Evolutionary conservation across 2,329 filamentous ascomycete genomes (phyloP), one percentile per base, ranked within the genome.

Genomic region (Colletotrichum zoysiae): DNA sequence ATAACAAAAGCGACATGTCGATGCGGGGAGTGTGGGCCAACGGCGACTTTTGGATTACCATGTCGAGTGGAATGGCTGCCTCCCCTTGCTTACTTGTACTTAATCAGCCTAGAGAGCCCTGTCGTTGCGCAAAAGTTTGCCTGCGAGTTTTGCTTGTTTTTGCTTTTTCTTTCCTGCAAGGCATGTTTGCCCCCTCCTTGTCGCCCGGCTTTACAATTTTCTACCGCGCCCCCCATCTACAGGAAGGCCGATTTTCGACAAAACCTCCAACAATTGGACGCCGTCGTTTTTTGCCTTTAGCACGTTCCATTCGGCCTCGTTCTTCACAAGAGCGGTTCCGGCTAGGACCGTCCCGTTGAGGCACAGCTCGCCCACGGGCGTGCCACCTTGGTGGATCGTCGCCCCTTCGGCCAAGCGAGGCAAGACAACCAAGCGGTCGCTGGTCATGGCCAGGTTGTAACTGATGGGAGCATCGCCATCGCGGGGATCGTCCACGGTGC

Each of bases 291-390:
- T 44, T 42, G 35, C 55, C 85, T 79, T n/a, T 62, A 92, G 74
- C 0, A 83, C 84, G 70, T 89, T 81, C 88, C 88, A 91, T 78
- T 91, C 89, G 3, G 77, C 79, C 75, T 87, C 79, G 38, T 78
- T 88, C 81, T 91, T 91, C 20, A 91, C 89, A 65, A 92, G 80
- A 35, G 89, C 87, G 12, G 89, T 91, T 8, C 90, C 90, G 12
- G 89, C 90, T 73, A 91, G 78, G n/a, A 91, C 79, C 0, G 90
- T 91, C 3, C 90, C 90, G 65, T 92, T 91, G 44, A 91, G 79
- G 23, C 86, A 81, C 42, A 90, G 70, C 33, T 76, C 78, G 0
- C 87, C 88, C 2, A 82, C 77, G 11, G 78, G 74, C 1, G 79
- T 77, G 3, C 78, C 79, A 60, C 79, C 74, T 3, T 69, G 74